Percentiles rank a stretch among this genome's conserved stretches.
phyloP scores from a whole-genome alignment of 352 stramenopile species.

The Blastocystis hominis region DNA sequence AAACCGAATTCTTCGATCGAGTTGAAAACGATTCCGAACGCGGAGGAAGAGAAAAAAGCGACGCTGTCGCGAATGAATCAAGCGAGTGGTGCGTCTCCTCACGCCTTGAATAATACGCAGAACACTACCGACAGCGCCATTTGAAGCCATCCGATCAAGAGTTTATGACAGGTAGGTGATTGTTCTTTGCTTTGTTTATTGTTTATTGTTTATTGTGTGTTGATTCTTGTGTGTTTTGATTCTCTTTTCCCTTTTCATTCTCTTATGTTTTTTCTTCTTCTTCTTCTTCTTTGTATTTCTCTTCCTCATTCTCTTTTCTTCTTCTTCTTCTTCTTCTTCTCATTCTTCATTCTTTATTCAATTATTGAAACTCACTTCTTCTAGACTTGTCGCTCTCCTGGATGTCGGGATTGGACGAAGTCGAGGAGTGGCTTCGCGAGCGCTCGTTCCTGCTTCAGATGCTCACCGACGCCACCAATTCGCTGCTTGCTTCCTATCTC shows the following conservation, averaged over 20 bases:
- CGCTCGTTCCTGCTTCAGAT: not conserved
- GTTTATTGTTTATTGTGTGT: not conserved
- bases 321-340: too few relatives aligned
- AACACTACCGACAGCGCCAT: not conserved
- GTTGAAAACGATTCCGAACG: not conserved
- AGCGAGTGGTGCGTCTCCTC: not conserved
- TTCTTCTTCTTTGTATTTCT: too few relatives aligned
- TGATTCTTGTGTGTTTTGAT: too few relatives aligned
- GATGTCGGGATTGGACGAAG: slow-evolving; percentile 40
- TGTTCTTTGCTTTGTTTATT: not conserved
- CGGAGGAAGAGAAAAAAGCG: not conserved
- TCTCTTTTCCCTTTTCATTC: too few relatives aligned
- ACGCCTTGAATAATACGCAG: not conserved
- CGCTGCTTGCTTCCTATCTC: not conserved
- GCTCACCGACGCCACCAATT: not conserved
- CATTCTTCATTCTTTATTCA: too few relatives aligned
- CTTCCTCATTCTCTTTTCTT: too few relatives aligned
- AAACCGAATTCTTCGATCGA: not conserved
- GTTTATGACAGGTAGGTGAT: not conserved
- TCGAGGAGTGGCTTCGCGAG: slow-evolving; percentile 40
- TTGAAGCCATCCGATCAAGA: not conserved
- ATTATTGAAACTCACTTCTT: not conserved
- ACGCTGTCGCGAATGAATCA: not conserved
- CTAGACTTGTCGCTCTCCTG: slow-evolving; percentile 24
- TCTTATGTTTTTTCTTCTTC: too few relatives aligned